A percentile compares a stretch with the other conserved stretches of the same genome.
Conservation (phyloP, 2,329 filamentous ascomycete genomes). For the Aspergillus neotritici region DNA sequence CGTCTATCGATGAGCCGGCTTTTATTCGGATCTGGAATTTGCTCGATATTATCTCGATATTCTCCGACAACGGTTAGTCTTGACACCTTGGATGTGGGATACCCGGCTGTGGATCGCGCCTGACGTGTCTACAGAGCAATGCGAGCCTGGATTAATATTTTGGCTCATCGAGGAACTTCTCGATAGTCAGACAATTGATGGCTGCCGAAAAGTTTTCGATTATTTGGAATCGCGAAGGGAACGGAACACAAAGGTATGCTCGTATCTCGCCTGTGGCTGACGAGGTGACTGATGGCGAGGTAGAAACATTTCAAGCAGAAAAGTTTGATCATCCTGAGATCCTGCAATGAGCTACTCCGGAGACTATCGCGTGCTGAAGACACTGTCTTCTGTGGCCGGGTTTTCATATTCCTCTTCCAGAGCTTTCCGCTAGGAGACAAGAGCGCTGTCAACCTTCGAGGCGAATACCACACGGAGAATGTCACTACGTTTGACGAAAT, state of each 20-base stretch:
- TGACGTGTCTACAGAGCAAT: constrained; percentile 42
- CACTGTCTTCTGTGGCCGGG: constrained; percentile 91
- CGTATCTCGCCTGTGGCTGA: neutral
- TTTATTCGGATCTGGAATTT: constrained; percentile 90
- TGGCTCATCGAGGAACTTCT: constrained; percentile 91
- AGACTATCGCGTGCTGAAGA: constrained; percentile 93
- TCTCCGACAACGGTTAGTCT: constrained; percentile 72
- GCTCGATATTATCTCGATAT: constrained; percentile 81
- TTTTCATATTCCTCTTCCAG: constrained; percentile 98
- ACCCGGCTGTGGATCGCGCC: constrained; percentile 5
- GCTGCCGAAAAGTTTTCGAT: constrained; percentile 86
- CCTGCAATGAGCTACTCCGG: constrained; percentile 91
- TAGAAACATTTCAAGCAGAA: constrained; percentile 71
- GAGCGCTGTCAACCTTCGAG: constrained; percentile 92
- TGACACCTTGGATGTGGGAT: neutral
- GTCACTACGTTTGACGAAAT: constrained; percentile 73
- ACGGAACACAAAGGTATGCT: constrained; percentile 66
- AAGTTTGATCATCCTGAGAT: constrained; percentile 80
- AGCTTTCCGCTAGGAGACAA: constrained; percentile 95
- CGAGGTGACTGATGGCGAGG: constrained; percentile 17
- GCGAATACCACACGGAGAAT: constrained; percentile 95
- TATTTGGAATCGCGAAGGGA: constrained; percentile 92
- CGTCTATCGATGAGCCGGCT: constrained; percentile 66
- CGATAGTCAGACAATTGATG: constrained; percentile 90
- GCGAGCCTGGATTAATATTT: constrained; percentile 75